Conservation (phyloP, 2,329 filamentous ascomycete species). For the Diaporthe capsici region DNA sequence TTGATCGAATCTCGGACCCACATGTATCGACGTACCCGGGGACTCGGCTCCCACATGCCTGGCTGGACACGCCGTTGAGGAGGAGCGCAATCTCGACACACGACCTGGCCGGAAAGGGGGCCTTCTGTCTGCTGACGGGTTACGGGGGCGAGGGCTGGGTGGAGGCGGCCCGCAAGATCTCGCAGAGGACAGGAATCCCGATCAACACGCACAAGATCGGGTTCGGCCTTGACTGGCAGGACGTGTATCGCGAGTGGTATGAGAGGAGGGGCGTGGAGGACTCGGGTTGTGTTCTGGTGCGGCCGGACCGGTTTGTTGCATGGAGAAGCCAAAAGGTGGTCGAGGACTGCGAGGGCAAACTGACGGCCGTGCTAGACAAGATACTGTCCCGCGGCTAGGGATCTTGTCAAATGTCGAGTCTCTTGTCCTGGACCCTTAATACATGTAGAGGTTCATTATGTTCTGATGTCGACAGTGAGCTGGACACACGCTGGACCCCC, state of each 20-base stretch:
- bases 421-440: background rate
- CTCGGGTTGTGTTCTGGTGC: slow-evolving; percentile 63
- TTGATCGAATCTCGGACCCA: slow-evolving; percentile 54
- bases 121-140: slow-evolving; percentile 59
- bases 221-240: slow-evolving; percentile 65
- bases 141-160: slow-evolving; percentile 65
- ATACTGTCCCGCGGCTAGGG: slow-evolving; percentile 27
- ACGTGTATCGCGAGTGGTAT: slow-evolving; percentile 67
- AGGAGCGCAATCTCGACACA: slow-evolving; percentile 60
- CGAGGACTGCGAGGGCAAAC: slow-evolving; percentile 37
- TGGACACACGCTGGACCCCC: too few relatives aligned
- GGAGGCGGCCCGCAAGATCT: slow-evolving; percentile 55
- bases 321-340: slow-evolving; percentile 54
- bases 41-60: slow-evolving; percentile 66
- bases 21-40: slow-evolving; percentile 66
- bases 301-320: slow-evolving; percentile 66
- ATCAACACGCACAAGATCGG: slow-evolving; percentile 63
- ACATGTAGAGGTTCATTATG: background rate
- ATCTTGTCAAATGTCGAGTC: background rate
- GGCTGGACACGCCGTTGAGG: slow-evolving; percentile 60
- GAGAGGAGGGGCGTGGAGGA: slow-evolving; percentile 62
- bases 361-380: slow-evolving; percentile 40
- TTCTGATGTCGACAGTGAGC: background rate
- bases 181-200: slow-evolving; percentile 53
- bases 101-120: slow-evolving; percentile 65